phyloP scores from a whole-genome alignment of 306 rosid genomes.

The Vigna nakashimae region DNA sequence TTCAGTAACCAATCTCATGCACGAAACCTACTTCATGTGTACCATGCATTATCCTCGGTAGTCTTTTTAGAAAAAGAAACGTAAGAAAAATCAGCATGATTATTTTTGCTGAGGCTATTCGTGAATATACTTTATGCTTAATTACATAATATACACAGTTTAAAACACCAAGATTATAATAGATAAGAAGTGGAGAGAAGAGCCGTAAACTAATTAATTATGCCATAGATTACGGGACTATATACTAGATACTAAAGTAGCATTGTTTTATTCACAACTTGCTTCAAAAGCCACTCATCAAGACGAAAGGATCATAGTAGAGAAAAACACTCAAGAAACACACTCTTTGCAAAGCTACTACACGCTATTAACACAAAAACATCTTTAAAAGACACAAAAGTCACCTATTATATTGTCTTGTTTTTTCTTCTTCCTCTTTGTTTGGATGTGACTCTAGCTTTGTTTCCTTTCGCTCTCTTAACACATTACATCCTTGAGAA shows the following conservation, averaged over 20 bases:
- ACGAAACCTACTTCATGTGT: slow-evolving; percentile 52
- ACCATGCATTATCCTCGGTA: slow-evolving; percentile 35
- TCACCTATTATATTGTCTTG: slow-evolving; percentile 7
- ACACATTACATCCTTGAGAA: slow-evolving; percentile 99
- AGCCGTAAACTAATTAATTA: slow-evolving; percentile 44
- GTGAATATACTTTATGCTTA: background rate
- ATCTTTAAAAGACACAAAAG: slow-evolving; percentile 34
- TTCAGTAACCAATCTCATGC: slow-evolving; percentile 48
- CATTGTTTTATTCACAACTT: slow-evolving; percentile 70
- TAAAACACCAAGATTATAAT: background rate
- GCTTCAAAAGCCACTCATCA: slow-evolving; percentile 41
- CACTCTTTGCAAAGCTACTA: slow-evolving; percentile 46
- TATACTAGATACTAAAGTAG: slow-evolving; percentile 34
- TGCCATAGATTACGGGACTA: slow-evolving; percentile 31
- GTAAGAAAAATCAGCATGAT: slow-evolving; percentile 2
- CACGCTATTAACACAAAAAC: slow-evolving; percentile 49
- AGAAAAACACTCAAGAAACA: slow-evolving; percentile 41
- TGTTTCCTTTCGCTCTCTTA: slow-evolving; percentile 30
- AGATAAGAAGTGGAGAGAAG: slow-evolving; percentile 34
- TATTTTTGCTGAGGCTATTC: slow-evolving; percentile 7
- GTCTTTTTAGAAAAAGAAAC: background rate
- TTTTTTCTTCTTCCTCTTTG: background rate
- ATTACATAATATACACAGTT: slow-evolving; percentile 2
- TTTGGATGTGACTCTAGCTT: background rate
- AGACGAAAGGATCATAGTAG: slow-evolving; percentile 1